Percentiles rank a stretch among this genome's conserved stretches.
phyloP scores from a whole-genome alignment of 2,329 filamentous ascomycete genomes.

The Colletotrichum australisinense region DNA sequence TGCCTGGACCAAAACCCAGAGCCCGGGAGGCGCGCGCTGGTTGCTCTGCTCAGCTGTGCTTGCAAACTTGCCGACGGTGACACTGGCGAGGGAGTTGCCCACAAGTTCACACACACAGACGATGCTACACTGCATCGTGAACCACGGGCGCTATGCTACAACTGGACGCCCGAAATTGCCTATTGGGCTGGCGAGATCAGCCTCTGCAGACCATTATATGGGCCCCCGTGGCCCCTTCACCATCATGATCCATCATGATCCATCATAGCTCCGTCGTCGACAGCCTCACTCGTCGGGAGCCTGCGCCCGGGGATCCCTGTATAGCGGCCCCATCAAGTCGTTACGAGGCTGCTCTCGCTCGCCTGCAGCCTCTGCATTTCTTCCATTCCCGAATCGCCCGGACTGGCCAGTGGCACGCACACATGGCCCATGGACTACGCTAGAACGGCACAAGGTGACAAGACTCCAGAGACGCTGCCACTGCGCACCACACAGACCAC shows the following conservation, averaged over 20 bases:
- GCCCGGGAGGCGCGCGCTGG: neutral
- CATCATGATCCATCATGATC: conserved; percentile 21
- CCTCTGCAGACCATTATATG: conserved; percentile 30
- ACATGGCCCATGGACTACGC: neutral
- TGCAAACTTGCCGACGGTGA: neutral
- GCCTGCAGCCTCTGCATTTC: conserved; percentile 6
- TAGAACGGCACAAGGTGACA: neutral
- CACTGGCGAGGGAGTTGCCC: neutral
- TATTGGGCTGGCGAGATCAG: conserved; percentile 36
- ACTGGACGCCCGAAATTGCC: conserved; percentile 30
- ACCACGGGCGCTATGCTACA: conserved; percentile 30
- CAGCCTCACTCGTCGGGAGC: conserved; percentile 48
- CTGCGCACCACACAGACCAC: neutral
- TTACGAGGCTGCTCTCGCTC: conserved; percentile 47
- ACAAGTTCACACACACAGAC: conserved; percentile 6
- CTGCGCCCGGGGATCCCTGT: conserved; percentile 41
- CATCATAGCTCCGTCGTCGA: conserved; percentile 37
- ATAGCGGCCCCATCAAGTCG: conserved; percentile 32
- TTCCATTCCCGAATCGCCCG: neutral
- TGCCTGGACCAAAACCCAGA: neutral
- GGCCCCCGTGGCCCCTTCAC: conserved; percentile 5
- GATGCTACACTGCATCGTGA: conserved; percentile 34
- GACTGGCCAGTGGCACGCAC: neutral
- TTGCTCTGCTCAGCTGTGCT: neutral
- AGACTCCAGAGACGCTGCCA: neutral